These are phyloP conservation scores for Aspergillus biplanus DNA, from an alignment of 495 filamentous ascomycete species.

Conservation along the genomic window DNA sequence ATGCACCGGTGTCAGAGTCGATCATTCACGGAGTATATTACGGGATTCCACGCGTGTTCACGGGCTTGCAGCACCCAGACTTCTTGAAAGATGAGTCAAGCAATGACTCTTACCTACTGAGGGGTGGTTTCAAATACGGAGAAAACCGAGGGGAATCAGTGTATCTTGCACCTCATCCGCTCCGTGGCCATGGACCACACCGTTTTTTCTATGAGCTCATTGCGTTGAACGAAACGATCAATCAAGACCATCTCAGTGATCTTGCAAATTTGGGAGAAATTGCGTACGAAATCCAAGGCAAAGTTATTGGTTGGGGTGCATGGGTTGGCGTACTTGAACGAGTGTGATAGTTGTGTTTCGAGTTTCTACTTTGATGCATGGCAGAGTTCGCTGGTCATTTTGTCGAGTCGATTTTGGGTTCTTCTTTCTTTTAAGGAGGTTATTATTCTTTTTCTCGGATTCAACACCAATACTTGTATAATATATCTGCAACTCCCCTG, in stretches of 20 bases:
- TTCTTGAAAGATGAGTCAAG: constrained; percentile 33
- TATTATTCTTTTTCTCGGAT: too few species aligned
- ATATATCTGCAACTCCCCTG: too few species aligned
- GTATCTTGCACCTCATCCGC: constrained; percentile 45
- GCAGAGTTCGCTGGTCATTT: too few species aligned
- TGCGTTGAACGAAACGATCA: constrained; percentile 45
- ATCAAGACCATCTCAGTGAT: constrained; percentile 34
- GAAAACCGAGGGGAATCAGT: constrained; percentile 38
- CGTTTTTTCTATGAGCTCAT: constrained; percentile 56
- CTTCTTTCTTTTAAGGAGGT: too few species aligned
- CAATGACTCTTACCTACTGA: constrained; percentile 29
- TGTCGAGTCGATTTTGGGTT: too few species aligned
- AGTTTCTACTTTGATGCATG: neutral
- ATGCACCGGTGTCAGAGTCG: constrained; percentile 50
- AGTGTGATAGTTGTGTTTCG: constrained; percentile 25
- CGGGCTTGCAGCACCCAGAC: constrained; percentile 40
- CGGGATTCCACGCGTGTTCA: constrained; percentile 43
- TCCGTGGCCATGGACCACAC: constrained; percentile 51
- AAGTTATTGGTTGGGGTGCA: constrained; percentile 54
- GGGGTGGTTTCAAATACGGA: constrained; percentile 53
- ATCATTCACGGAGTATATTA: constrained; percentile 52
- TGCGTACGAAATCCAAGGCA: constrained; percentile 42
- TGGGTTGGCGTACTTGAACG: constrained; percentile 56
- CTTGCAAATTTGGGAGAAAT: constrained; percentile 44
- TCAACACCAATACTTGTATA: too few species aligned